Percentiles rank a stretch among this genome's conserved stretches.
These are phyloP conservation scores for Lactarius akahatsu DNA, from an alignment of 768 basidiomycete genomes.

Conservation along the genomic window DNA sequence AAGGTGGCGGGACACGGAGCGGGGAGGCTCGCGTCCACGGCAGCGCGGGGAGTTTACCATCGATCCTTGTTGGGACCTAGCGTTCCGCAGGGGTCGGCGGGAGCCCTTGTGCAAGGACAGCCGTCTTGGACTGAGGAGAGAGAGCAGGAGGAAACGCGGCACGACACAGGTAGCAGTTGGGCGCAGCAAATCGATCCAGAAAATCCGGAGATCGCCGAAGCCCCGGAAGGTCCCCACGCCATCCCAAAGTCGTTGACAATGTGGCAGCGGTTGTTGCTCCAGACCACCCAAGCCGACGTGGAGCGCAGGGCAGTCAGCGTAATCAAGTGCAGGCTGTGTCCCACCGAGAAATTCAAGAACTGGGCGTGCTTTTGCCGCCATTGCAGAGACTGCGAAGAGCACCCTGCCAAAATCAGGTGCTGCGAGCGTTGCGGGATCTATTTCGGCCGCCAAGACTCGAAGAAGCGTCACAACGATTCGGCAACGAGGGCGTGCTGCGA, in stretches of 20 bases:
- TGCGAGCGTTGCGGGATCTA: neutral
- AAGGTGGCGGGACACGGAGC: conserved; percentile 8
- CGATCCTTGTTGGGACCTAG: conserved; percentile 3
- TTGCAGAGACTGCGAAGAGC: neutral
- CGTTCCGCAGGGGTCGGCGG: conserved; percentile 4
- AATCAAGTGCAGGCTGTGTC: conserved; percentile 7
- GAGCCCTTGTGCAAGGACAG: neutral
- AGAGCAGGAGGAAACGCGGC: neutral
- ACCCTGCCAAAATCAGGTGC: neutral
- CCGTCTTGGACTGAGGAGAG: conserved; percentile 6
- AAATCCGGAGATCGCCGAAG: neutral
- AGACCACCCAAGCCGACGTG: neutral
- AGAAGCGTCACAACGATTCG: neutral
- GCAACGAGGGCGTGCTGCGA: neutral
- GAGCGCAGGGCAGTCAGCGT: neutral
- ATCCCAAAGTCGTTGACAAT: neutral
- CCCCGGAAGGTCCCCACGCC: neutral
- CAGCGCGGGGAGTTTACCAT: conserved; percentile 5
- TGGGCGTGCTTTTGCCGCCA: neutral
- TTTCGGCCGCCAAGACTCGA: neutral
- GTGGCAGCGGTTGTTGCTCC: neutral
- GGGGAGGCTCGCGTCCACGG: conserved; percentile 11
- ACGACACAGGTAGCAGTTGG: neutral
- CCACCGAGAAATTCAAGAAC: neutral
- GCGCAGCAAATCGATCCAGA: neutral